Conservation (phyloP, 306 rosid species). For the Geum urbanum region DNA sequence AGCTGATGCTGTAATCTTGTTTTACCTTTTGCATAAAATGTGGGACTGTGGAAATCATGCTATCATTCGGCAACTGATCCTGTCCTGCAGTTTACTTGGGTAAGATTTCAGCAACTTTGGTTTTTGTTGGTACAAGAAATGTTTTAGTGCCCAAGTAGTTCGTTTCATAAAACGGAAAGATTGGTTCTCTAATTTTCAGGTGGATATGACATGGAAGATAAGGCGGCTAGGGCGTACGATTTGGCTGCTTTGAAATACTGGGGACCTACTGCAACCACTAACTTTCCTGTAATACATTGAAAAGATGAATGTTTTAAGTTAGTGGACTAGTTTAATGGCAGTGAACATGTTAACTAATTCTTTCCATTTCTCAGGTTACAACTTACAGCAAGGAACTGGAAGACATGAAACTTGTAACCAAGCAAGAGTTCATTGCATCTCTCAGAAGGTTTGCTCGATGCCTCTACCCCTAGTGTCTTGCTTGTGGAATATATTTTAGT, state of each 20-base stretch:
- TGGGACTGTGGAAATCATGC: conserved; percentile 39
- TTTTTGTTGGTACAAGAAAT: neutral
- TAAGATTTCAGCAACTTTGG: conserved; percentile 24
- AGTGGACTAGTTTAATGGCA: neutral
- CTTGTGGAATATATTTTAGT: neutral
- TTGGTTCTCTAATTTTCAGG: conserved; percentile 37
- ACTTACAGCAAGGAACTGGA: conserved; percentile 71
- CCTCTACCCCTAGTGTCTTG: too few relatives aligned
- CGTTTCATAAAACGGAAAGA: neutral
- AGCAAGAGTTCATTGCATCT: conserved; percentile 96
- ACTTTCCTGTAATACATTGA: conserved; percentile 63
- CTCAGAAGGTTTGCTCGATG: conserved; percentile 56
- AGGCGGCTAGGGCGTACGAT: conserved; percentile 98
- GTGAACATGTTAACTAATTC: neutral
- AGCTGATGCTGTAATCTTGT: conserved; percentile 38
- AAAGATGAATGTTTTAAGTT: conserved; percentile 13
- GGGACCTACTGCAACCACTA: conserved; percentile 93
- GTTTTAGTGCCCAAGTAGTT: too few relatives aligned
- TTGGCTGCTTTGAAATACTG: conserved; percentile 97
- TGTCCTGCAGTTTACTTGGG: conserved; percentile 80
- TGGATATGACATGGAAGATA: conserved; percentile 98
- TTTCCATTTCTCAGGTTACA: conserved; percentile 46
- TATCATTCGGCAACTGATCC: conserved; percentile 32
- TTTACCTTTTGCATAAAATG: conserved; percentile 56
- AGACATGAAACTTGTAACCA: conserved; percentile 80